phyloP scores from a whole-genome alignment of 768 basidiomycete genomes.

The Leccinum uliginosum region DNA sequence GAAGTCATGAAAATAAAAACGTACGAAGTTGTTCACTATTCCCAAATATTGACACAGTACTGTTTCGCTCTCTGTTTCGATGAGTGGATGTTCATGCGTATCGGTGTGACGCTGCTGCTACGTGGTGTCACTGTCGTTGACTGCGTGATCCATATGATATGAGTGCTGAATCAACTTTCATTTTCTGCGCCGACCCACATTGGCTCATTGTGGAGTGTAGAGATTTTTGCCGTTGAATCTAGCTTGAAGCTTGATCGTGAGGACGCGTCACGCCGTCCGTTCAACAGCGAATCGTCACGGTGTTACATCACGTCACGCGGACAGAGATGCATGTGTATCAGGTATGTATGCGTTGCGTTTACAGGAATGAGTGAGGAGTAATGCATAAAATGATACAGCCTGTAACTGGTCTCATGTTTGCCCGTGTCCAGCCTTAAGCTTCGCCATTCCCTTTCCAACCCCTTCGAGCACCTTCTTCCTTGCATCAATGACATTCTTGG shows the following conservation, averaged over 20 bases:
- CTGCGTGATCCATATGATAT: constrained; percentile 10
- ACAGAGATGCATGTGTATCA: neutral
- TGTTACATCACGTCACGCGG: constrained; percentile 13
- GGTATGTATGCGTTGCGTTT: constrained; percentile 7
- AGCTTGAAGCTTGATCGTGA: constrained; percentile 2
- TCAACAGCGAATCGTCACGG: constrained; percentile 24
- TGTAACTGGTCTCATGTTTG: constrained; percentile 15
- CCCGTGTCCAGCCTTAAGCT: constrained; percentile 41
- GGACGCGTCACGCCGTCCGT: too few species aligned
- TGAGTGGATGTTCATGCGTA: too few species aligned
- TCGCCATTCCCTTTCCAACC: constrained; percentile 63
- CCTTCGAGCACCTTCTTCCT: constrained; percentile 71
- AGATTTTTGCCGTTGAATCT: constrained; percentile 5
- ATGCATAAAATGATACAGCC: constrained; percentile 4
- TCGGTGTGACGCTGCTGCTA: too few species aligned
- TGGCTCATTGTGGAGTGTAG: constrained; percentile 36
- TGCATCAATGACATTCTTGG: constrained; percentile 64
- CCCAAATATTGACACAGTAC: too few species aligned
- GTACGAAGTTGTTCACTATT: too few species aligned
- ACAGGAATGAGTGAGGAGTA: constrained; percentile 26
- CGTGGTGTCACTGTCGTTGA: constrained; percentile 35
- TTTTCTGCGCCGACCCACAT: constrained; percentile 29
- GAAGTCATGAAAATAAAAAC: too few species aligned
- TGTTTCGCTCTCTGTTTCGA: too few species aligned
- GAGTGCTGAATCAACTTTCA: neutral